These are phyloP conservation scores for Mallotus repandus DNA, from an alignment of 441 rosid genomes.

Conservation along the genomic window DNA sequence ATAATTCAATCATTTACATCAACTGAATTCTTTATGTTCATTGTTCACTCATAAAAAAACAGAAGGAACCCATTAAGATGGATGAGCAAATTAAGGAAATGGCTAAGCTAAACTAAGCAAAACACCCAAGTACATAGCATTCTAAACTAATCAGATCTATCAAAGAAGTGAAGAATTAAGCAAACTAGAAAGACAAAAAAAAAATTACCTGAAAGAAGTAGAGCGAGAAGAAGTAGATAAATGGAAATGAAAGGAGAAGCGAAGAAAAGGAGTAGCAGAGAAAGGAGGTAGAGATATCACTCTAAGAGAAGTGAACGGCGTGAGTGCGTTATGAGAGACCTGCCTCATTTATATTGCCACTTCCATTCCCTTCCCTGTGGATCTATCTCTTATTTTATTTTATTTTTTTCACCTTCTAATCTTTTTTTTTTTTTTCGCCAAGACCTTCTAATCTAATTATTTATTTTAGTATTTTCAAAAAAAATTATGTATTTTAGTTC, in stretches of 20 bases:
- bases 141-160: not conserved
- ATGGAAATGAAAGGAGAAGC: slow-evolving; percentile 1
- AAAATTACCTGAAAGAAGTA: slow-evolving; percentile 10
- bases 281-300: not conserved
- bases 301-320: slow-evolving; percentile 21
- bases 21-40: not conserved
- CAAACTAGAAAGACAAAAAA: not conserved
- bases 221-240: not conserved
- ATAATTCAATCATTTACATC: not conserved
- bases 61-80: not conserved
- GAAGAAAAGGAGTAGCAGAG: not conserved
- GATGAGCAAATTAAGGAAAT: not conserved
- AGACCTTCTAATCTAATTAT: too few relatives aligned
- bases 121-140: not conserved
- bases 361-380: slow-evolving; percentile 1
- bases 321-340: slow-evolving; percentile 35
- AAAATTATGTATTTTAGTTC: too few relatives aligned
- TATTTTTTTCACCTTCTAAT: not conserved
- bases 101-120: not conserved
- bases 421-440: too few relatives aligned
- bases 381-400: not conserved
- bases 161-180: not conserved
- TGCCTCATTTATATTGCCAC: slow-evolving; percentile 30
- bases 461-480: too few relatives aligned
- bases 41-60: not conserved